These are phyloP conservation scores for Daldinia bambusicola DNA, from an alignment of 495 filamentous ascomycete species.

Conservation along the genomic window DNA sequence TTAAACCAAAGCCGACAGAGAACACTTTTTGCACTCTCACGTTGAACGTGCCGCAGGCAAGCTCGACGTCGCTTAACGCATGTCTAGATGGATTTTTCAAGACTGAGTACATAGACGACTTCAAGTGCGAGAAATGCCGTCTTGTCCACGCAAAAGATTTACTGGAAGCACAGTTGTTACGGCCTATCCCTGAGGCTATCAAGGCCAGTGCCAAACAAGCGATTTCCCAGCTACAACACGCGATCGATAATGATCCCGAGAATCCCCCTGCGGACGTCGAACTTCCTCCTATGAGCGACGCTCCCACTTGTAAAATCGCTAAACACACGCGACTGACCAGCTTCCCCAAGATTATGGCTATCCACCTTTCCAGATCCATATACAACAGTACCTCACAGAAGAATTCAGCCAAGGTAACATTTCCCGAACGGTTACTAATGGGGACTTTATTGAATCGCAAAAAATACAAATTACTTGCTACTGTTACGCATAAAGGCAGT, in stretches of 20 bases:
- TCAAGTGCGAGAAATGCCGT: constrained; percentile 91
- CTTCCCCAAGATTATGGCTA: constrained; percentile 88
- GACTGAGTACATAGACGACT: constrained; percentile 95
- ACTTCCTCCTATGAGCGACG: constrained; percentile 76
- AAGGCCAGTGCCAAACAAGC: constrained; percentile 58
- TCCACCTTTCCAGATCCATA: constrained; percentile 93
- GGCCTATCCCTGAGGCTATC: constrained; percentile 58
- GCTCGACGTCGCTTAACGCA: constrained; percentile 58
- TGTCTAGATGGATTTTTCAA: constrained; percentile 96
- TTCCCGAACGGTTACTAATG: constrained; percentile 83
- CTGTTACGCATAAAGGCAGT: constrained; percentile 94
- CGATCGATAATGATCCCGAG: constrained; percentile 83
- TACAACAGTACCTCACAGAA: constrained; percentile 86
- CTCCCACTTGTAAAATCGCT: constrained; percentile 84
- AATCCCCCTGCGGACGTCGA: constrained; percentile 71
- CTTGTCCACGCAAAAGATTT: constrained; percentile 73
- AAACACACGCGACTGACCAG: constrained; percentile 83
- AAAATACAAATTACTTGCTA: constrained; percentile 84
- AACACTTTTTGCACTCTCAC: constrained; percentile 93
- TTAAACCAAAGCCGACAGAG: constrained; percentile 82
- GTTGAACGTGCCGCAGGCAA: constrained; percentile 83
- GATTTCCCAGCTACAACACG: constrained; percentile 64
- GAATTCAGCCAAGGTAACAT: constrained; percentile 91
- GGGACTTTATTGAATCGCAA: constrained; percentile 81
- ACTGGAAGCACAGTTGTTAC: constrained; percentile 50